Evolutionary conservation across 139 green algal species (phyloP), one percentile per base, ranked within the genome.

Genomic region (Volvox reticuliferus): DNA sequence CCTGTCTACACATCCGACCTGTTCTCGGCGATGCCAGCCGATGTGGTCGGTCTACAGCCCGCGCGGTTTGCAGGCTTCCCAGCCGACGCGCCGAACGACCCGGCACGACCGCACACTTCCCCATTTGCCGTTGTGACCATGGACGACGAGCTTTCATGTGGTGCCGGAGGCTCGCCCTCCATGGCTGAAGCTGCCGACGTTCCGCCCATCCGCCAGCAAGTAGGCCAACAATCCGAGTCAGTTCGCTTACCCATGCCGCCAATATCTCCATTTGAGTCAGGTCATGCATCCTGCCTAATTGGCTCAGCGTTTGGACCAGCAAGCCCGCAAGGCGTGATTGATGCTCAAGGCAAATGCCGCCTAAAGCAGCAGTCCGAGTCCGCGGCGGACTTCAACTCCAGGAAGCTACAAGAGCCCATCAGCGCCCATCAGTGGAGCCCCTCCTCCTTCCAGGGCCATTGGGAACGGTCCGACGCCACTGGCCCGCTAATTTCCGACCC

Each of bases 61-160:
- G 12, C 82, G 33, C 73, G 65, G 24, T 89, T 89, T 55, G 62
- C 69, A 12, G 85, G 85, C 28, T 89, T 89, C n/a, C 37, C 85
- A 12, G 0, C 83, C 0, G 83, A 88, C 14, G 67, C 36, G 1
- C 67, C n/a, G 2, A 55, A 78, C 22, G 21, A 2, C 18, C 6
- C 16, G 12, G 14, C 32, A 0, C 82, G 63, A 21, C 32, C 82
- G 18, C 63, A 76, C 44, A 1, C 62, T 16, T 88, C 63, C 1
- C 62, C 82, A 16, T 88, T 79, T 35, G 82, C 82, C 32, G 2
- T 19, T 22, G 81, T 21, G 30, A 9, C 81, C 18, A 19, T 6
- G 14, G 81, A 19, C 14, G 81, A 50, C 20, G 78, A 68, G 12
- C 21, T 2, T 24, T 82, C 33, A n/a, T 79, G 71, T 61, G 30